Evolutionary conservation across 768 basidiomycete species (phyloP).

Genomic region (Leccinum subtestaceum): DNA sequence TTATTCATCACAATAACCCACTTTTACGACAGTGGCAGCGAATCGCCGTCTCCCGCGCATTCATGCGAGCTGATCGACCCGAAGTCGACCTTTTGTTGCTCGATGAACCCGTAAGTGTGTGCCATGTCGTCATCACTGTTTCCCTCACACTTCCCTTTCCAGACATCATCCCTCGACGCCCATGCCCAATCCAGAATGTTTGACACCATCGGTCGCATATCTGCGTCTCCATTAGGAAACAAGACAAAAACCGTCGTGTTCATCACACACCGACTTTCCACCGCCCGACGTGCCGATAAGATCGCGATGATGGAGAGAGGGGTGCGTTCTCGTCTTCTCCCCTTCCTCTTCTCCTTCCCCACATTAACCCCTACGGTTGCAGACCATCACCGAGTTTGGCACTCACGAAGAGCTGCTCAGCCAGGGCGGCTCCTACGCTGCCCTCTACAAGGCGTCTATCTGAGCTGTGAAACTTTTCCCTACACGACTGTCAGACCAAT

Average conservation of each 20-base stretch:
- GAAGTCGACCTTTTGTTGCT: conserved; percentile 78
- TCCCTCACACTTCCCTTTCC: conserved; percentile 5
- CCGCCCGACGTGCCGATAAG: conserved; percentile 81
- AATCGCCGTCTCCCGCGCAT: conserved; percentile 81
- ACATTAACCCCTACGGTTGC: conserved; percentile 16
- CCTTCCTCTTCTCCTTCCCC: conserved; percentile 4
- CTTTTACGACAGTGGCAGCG: conserved; percentile 68
- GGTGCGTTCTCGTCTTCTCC: conserved; percentile 33
- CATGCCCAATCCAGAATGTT: conserved; percentile 79
- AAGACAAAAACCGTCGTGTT: conserved; percentile 72
- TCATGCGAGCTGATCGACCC: conserved; percentile 76
- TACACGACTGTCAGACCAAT: conserved; percentile 9
- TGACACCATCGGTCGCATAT: conserved; percentile 67
- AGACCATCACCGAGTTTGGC: conserved; percentile 78
- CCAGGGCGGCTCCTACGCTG: conserved; percentile 61
- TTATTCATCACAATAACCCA: conserved; percentile 18
- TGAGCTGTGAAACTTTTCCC: conserved; percentile 27
- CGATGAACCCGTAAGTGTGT: conserved; percentile 70
- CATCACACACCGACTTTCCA: conserved; percentile 80
- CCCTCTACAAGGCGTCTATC: conserved; percentile 67
- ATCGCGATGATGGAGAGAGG: conserved; percentile 85
- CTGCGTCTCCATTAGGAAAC: conserved; percentile 53
- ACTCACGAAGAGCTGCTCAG: conserved; percentile 65
- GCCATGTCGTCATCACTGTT: conserved; percentile 1
- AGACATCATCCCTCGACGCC: conserved; percentile 81